Percentiles rank a stretch among this genome's conserved stretches.
These are phyloP conservation scores for Pichia rugopelliculosa DNA, from an alignment of 805 yeast species.

Conservation along the genomic window DNA sequence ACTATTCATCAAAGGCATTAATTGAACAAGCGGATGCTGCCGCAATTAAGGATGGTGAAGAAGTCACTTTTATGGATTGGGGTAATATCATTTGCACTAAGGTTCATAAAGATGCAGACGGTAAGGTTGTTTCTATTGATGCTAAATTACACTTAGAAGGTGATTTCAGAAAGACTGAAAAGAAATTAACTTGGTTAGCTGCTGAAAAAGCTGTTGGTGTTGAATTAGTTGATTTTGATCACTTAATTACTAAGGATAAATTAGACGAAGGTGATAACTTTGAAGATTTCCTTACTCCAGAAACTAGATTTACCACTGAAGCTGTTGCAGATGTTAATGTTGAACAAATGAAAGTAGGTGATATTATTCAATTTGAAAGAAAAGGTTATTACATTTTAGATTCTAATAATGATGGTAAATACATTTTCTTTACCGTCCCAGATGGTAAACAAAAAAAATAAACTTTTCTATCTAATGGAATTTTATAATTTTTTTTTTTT, in stretches of 20 bases:
- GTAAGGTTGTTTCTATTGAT: conserved; percentile 51
- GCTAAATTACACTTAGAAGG: conserved; percentile 88
- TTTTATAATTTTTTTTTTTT: too few species aligned
- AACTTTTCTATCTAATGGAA: not conserved
- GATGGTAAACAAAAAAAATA: conserved; percentile 76
- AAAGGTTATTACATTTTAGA: conserved; percentile 93
- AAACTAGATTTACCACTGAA: conserved; percentile 72
- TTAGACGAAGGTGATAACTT: conserved; percentile 90
- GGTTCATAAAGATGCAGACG: conserved; percentile 53
- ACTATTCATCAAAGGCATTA: conserved; percentile 54
- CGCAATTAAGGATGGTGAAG: conserved; percentile 67
- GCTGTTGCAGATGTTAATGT: conserved; percentile 81
- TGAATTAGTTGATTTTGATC: conserved; percentile 87
- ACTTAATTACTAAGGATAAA: conserved; percentile 89
- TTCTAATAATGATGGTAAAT: conserved; percentile 48
- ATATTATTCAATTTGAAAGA: conserved; percentile 90
- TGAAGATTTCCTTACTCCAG: conserved; percentile 83
- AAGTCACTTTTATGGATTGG: conserved; percentile 98
- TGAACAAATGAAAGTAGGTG: conserved; percentile 71
- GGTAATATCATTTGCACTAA: conserved; percentile 82
- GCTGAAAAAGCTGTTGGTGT: conserved; percentile 64
- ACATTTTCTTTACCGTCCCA: conserved; percentile 86
- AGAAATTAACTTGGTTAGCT: conserved; percentile 93
- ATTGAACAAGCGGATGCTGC: conserved; percentile 85
- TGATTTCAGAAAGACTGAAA: conserved; percentile 93